Evolutionary conservation across 768 basidiomycete genomes (phyloP).

Genomic region (Dioszegia hungarica): DNA sequence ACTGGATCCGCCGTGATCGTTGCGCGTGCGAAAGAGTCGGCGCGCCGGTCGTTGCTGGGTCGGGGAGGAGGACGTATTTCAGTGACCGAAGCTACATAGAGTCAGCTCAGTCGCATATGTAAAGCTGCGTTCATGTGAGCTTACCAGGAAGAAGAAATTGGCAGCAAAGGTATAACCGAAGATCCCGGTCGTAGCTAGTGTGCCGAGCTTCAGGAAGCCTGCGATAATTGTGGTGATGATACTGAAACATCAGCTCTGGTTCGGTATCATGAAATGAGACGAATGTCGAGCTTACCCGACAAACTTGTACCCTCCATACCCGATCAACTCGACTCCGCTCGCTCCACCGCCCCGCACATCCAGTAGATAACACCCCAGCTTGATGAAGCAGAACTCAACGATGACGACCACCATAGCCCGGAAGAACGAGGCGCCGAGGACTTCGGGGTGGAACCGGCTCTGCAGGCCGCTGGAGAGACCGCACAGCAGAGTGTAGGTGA

Average conservation of each 20-base stretch:
- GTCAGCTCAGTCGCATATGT: slow-evolving; percentile 4
- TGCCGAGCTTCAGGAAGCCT: slow-evolving; percentile 61
- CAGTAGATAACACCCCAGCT: slow-evolving; percentile 86
- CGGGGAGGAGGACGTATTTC: slow-evolving; percentile 84
- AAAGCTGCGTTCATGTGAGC: slow-evolving; percentile 38
- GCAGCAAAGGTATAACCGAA: slow-evolving; percentile 84
- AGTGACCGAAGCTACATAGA: slow-evolving; percentile 73
- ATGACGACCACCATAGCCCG: slow-evolving; percentile 78
- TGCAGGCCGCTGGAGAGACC: slow-evolving; percentile 79
- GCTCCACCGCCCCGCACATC: slow-evolving; percentile 72
- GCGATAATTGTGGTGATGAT: slow-evolving; percentile 77
- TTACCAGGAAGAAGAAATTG: slow-evolving; percentile 87
- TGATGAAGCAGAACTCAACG: slow-evolving; percentile 82
- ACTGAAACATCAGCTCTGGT: slow-evolving; percentile 53
- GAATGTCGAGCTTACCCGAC: slow-evolving; percentile 63
- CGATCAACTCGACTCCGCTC: slow-evolving; percentile 63
- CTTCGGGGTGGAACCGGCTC: slow-evolving; percentile 76
- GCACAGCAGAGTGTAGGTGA: slow-evolving; percentile 87
- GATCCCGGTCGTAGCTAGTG: slow-evolving; percentile 62
- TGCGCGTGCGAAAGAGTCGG: slow-evolving; percentile 68
- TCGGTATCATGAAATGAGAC: not conserved
- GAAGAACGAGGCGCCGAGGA: slow-evolving; percentile 79
- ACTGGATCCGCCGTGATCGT: slow-evolving; percentile 76
- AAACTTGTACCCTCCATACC: slow-evolving; percentile 96
- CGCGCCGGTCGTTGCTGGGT: slow-evolving; percentile 56